Conservation (phyloP, 441 rosid genomes). For the Eugenia klotzschiana region DNA sequence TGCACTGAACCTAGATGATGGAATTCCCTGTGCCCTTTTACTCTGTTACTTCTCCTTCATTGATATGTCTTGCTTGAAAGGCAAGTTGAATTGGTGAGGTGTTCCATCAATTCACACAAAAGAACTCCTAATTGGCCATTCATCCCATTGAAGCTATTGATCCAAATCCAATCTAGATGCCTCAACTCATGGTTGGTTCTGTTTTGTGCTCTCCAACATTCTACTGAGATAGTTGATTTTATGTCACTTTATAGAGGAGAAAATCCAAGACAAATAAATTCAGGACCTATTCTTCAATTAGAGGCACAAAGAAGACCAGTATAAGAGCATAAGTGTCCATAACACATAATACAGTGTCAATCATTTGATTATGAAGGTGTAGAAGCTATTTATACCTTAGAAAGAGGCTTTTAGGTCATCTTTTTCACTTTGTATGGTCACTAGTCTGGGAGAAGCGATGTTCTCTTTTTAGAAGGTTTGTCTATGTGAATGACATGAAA, state of each 20-base stretch:
- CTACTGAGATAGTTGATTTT: background rate
- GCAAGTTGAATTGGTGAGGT: background rate
- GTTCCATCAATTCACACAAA: background rate
- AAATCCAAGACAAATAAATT: background rate
- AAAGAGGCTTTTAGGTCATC: background rate
- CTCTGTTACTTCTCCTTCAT: background rate
- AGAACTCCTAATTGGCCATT: background rate
- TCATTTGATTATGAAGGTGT: background rate
- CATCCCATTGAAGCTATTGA: background rate
- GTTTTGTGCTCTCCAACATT: background rate
- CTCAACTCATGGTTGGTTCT: background rate
- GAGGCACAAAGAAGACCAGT: background rate
- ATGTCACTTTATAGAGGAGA: background rate
- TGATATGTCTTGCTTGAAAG: background rate
- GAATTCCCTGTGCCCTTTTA: background rate
- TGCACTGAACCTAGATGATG: background rate
- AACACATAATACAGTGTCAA: background rate
- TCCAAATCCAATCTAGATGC: background rate
- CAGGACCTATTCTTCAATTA: background rate
- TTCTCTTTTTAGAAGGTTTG: background rate
- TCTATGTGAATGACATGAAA: background rate
- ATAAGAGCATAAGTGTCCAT: background rate
- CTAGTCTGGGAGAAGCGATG: background rate
- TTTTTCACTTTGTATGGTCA: background rate
- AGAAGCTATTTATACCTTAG: background rate